Evolutionary conservation across 352 stramenopile genomes (phyloP), one percentile per base, ranked within the genome.

Genomic region (Hyaloperonospora brassicae): DNA sequence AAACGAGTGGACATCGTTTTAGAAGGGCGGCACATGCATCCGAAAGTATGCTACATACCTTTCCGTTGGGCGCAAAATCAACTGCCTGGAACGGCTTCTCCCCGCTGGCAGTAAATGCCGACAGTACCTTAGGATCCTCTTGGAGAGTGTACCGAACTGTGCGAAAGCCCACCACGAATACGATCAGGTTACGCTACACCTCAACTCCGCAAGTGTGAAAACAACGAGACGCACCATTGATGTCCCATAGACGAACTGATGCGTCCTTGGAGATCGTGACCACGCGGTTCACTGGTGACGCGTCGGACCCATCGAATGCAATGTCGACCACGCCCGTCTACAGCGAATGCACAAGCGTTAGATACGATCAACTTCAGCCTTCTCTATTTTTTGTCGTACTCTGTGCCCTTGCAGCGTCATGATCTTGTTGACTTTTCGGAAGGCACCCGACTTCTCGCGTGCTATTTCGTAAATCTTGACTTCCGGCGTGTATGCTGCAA

Each of bases 381-480:
- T 7, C 3, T 39, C 12, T 2, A 21, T 30, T 65, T 6, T n/a
- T 49, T 40, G 27, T 24, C 53, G 50, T 80, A 91, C 78, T 27
- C 76, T 69, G 44, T 91, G 81, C 11, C 81, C 81, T 45, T 88
- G 76, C 8, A 91, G 66, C 34, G 81, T 84, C 78, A 91, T 89
- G 59, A 89, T 77, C 62, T 91, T 91, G 66, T 87, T 78, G 5
- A 76, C 73, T 44, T 89, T 89, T 58, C 87, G 86, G 60, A 91
- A 91, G 14, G 72, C 61, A 27, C 81, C 81, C 40, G 68, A 74
- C 62, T 87, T 89, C 52, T 87, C 79, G 21, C 81, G 81, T 22
- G 67, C 69, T 49, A 91, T 88, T 49, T 91, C 81, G 35, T 86
- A 85, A 45, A 91, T 91, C 64, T 87, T 87, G 47, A 89, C 81